Base-by-base conservation (phyloP, 108 stramenopile genomes). In the Stephanodiscus triporus region DNA sequence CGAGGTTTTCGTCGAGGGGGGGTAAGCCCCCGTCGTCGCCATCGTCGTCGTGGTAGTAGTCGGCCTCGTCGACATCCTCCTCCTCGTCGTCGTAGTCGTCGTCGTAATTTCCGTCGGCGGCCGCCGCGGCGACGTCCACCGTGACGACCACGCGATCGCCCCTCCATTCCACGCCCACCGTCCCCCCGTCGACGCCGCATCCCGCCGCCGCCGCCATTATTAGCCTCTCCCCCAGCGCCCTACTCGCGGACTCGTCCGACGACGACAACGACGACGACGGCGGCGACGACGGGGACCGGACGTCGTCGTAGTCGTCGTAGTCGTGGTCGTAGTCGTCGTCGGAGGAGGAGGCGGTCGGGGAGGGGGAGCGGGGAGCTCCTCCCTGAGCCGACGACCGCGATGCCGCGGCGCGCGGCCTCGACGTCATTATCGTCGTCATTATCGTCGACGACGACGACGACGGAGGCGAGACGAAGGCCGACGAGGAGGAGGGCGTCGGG, bases 101-200 rank as follows among this genome's bases (percentile, higher is more conserved):
- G 36, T 48, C 43, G 63, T 57, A 67, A 36, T 66, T 59, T 26
- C 83, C 64, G 14, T 78, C 84, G 4, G 63, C 66, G 19, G 61
- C 17, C 11, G 79, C 84, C 9, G 63, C 66, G 19, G 61, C 17
- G 17, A 82, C 83, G 57, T 72, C 72, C 17, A 91, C 82, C 1
- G 88, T 87, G 0, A 91, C 87, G 20, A 89, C 62, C 13, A 91
- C 81, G 17, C 70, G 62, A 29, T 74, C 88, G 0, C 74, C 56
- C 65, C 83, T 87, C 91, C 91, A 91, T 37, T 88, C 86, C 58
- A 92, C 81, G 13, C 29, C 68, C 23, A 67, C 72, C 76, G 72
- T 82, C 49, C 20, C 24, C 37, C 72, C 86, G 8, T 69, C 64
- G 14, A 63, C 76, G 2, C 76, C 76, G 20, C 60, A 63, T 55